Evolutionary conservation across 768 basidiomycete species (phyloP).

Genomic region (Lactarius evosmus): DNA sequence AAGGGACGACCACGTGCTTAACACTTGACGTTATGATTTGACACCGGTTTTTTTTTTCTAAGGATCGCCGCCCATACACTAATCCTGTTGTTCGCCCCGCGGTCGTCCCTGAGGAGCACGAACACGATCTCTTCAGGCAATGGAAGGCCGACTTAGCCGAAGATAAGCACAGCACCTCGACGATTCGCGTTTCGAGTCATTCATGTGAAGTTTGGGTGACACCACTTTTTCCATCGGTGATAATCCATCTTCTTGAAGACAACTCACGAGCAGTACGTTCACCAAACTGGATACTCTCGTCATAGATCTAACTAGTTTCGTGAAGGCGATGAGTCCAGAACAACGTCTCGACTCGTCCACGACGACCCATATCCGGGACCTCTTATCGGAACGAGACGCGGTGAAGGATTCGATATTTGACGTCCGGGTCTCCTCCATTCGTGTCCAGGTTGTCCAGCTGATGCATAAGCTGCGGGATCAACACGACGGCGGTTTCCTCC

Average conservation of each 20-base stretch:
- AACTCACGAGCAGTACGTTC: conserved; percentile 16
- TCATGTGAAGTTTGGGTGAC: conserved; percentile 22
- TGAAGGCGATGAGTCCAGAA: conserved; percentile 18
- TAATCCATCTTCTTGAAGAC: conserved; percentile 21
- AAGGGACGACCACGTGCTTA: neutral
- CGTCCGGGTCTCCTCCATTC: conserved; percentile 17
- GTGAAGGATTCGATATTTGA: conserved; percentile 16
- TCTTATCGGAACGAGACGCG: conserved; percentile 4
- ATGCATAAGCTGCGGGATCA: conserved; percentile 6
- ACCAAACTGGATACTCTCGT: neutral
- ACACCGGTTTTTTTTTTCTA: neutral
- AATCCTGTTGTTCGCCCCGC: neutral
- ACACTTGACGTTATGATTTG: neutral
- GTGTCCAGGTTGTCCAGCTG: conserved; percentile 13
- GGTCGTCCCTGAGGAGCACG: neutral
- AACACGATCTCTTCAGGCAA: conserved; percentile 54
- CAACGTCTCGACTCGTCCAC: conserved; percentile 17
- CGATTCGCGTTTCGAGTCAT: conserved; percentile 9
- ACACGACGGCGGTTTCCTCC: conserved; percentile 1
- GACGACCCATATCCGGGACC: conserved; percentile 17
- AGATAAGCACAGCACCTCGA: conserved; percentile 12
- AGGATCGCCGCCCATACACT: conserved; percentile 18
- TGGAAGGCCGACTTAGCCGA: conserved; percentile 57
- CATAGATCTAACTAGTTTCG: neutral
- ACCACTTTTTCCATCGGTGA: conserved; percentile 22